A percentile compares a stretch with the other conserved stretches of the same genome.
Evolutionary conservation across 108 stramenopile species (phyloP).

Genomic region (Fragilaria crotonensis): DNA sequence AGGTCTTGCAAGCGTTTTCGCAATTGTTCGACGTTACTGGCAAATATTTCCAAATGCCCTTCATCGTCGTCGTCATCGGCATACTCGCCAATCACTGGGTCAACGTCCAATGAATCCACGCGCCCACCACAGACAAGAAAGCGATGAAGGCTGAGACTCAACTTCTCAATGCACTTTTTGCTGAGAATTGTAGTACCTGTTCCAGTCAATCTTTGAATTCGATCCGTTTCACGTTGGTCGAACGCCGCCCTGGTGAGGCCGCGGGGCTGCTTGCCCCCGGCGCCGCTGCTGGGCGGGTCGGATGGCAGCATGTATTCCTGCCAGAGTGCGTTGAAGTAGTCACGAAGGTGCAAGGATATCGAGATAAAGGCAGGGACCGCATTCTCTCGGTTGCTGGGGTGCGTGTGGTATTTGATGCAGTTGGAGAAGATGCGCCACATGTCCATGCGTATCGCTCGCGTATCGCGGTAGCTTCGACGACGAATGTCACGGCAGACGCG

Average conservation of each 20-base stretch:
- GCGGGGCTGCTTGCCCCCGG: constrained; percentile 14
- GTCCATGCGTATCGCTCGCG: constrained; percentile 70
- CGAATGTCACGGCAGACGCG: constrained; percentile 73
- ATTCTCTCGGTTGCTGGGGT: constrained; percentile 63
- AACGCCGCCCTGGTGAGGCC: constrained; percentile 31
- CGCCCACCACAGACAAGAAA: constrained; percentile 59
- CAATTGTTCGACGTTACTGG: constrained; percentile 17
- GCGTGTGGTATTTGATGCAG: constrained; percentile 80
- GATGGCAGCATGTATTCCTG: constrained; percentile 78
- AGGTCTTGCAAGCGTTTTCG: background rate
- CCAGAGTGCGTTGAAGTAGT: constrained; percentile 83
- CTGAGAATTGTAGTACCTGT: constrained; percentile 61
- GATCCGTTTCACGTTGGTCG: constrained; percentile 39
- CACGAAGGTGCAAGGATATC: constrained; percentile 73
- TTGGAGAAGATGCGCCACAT: constrained; percentile 87
- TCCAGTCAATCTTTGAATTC: constrained; percentile 49
- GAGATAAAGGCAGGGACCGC: constrained; percentile 79
- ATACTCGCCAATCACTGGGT: constrained; percentile 42
- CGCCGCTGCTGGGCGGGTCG: constrained; percentile 40
- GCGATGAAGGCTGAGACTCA: constrained; percentile 27
- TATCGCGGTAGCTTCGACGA: constrained; percentile 54
- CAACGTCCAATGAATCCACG: constrained; percentile 59
- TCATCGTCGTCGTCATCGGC: constrained; percentile 13
- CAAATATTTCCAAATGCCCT: constrained; percentile 25
- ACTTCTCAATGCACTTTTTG: constrained; percentile 32